These are phyloP conservation scores for Cylindrodendrum hubeiense DNA, from an alignment of 2,329 filamentous ascomycete genomes.

Conservation along the genomic window DNA sequence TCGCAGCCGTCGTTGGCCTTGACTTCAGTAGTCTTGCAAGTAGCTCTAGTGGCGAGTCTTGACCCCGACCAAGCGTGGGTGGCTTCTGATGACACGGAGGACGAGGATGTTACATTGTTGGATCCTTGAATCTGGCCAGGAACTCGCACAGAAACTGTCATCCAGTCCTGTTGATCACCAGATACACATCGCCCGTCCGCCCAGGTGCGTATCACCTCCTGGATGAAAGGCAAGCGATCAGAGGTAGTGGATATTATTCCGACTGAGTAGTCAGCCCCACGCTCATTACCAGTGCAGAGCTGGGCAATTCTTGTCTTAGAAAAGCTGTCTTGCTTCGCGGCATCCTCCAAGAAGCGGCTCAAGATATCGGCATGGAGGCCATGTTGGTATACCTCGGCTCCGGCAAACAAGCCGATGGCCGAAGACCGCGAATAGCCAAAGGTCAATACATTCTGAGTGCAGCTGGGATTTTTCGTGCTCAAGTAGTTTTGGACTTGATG, in stretches of 20 bases:
- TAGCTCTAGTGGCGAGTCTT: constrained; percentile 26
- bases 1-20: constrained; percentile 47
- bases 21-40: constrained; percentile 35
- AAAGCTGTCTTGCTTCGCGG: constrained; percentile 18
- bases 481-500: constrained; percentile 14
- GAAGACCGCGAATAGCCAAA: constrained; percentile 32
- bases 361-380: constrained; percentile 31
- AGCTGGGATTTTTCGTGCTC: constrained; percentile 23
- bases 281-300: constrained; percentile 41
- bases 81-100: background rate
- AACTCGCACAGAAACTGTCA: constrained; percentile 33
- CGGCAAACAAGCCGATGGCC: constrained; percentile 36
- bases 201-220: constrained; percentile 41
- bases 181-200: constrained; percentile 37
- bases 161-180: constrained; percentile 27
- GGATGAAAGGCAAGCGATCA: constrained; percentile 44
- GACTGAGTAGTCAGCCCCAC: constrained; percentile 44
- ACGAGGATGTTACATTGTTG: constrained; percentile 17
- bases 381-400: constrained; percentile 39
- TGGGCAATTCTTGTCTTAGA: constrained; percentile 41
- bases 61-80: constrained; percentile 12
- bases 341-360: constrained; percentile 28
- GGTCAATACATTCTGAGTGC: constrained; percentile 25
- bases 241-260: constrained; percentile 44
- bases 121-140: constrained; percentile 17